Base-by-base conservation (phyloP, 495 filamentous ascomycete genomes). In the Beverwykella pulmonaria region DNA sequence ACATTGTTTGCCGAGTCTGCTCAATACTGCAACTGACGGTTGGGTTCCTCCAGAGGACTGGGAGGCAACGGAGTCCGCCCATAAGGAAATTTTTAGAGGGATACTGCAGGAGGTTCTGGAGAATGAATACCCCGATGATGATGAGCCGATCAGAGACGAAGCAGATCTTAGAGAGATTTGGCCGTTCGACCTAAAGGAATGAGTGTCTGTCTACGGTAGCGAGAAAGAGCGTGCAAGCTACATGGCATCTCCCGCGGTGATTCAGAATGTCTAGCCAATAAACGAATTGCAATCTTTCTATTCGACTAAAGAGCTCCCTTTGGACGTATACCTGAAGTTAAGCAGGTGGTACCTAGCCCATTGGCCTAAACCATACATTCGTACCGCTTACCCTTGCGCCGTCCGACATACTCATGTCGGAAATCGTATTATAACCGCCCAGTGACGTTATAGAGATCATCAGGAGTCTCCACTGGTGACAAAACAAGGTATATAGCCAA, bases 1-100 rank as follows among this genome's bases (percentile, higher is more conserved):
- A 61, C 54, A 50, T 67, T 71, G 73, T 65, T 59, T 81, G 50
- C 69, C 69, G 47, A 67, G 50, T 53, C 60, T 76, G 39, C 72
- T 78, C 32, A 67, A 78, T 68, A 75, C 65, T 48, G 65, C 71
- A 41, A 67, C 74, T 59, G 78, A 81, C 68, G 76, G 79, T 55
- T 81, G 77, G 78, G 71, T 75, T 53, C 78, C 74, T 63, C 61
- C 61, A 56, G 75, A 80, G 7, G 34, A 56, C 56, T 81, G 74
- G 73, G 71, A 80, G 75, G 72, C 47, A 59, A 73, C 73, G 23
- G 61, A 76, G 46, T 15, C 34, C 65, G 71, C 65, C 9, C 77
- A 80, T 26, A 72, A 64, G 66, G 71, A 78, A 63, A 63, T 75
- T 20, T 80, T 55, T 27, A 34, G 26, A 9, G 52, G 52, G 26